These are phyloP conservation scores for Dothistroma septosporum DNA, from an alignment of 2,329 filamentous ascomycete species.

Conservation along the genomic window DNA sequence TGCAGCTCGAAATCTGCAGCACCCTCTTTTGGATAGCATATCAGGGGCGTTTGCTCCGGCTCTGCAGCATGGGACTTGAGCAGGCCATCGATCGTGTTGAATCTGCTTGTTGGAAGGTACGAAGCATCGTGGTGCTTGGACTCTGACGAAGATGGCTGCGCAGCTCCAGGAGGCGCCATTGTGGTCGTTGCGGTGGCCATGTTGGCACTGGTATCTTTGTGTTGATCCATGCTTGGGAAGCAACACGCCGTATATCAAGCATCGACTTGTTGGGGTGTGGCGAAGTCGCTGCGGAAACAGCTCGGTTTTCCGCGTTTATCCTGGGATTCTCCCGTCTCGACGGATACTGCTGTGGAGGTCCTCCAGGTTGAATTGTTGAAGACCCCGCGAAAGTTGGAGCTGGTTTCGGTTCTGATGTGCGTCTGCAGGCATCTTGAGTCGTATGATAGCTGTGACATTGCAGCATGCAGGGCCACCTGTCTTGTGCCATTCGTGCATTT, in stretches of 20 bases:
- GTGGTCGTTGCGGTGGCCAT: conserved; percentile 15
- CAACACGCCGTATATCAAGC: not conserved
- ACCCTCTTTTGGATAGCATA: conserved; percentile 29
- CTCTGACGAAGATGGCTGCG: conserved; percentile 11
- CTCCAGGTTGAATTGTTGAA: not conserved
- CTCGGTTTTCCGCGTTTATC: not conserved
- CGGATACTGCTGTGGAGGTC: not conserved
- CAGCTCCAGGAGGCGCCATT: conserved; percentile 5
- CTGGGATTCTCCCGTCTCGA: not conserved
- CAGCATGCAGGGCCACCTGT: not conserved
- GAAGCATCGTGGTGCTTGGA: conserved; percentile 19
- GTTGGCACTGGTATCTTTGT: not conserved
- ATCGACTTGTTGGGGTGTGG: not conserved
- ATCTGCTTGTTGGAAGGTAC: conserved; percentile 27
- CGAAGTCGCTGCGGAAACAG: not conserved
- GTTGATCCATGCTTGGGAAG: not conserved
- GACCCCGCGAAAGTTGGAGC: not conserved
- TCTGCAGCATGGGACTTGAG: conserved; percentile 32
- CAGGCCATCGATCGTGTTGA: conserved; percentile 33
- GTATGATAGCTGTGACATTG: not conserved
- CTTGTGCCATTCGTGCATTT: not conserved
- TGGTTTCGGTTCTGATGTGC: not conserved
- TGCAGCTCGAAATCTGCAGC: conserved; percentile 32
- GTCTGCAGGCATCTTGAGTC: not conserved
- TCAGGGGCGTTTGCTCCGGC: conserved; percentile 26